Evolutionary conservation across 176 grass and related monocot species (phyloP).

Genomic region (Saccharum spontaneum): DNA sequence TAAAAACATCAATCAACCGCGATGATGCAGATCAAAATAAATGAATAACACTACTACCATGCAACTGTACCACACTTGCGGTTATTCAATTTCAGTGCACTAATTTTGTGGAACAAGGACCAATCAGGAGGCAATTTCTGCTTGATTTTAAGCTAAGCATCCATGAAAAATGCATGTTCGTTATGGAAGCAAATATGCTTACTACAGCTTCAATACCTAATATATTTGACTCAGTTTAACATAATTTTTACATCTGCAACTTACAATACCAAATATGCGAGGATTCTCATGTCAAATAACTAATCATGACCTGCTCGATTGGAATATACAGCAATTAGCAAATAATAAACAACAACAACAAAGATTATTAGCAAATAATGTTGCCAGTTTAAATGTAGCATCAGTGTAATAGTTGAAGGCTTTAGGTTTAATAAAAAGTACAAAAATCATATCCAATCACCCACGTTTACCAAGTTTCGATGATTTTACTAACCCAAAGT

Average conservation of each 20-base stretch:
- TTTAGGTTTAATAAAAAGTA: not conserved
- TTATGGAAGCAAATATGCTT: not conserved
- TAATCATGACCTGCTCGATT: not conserved
- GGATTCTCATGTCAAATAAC: not conserved
- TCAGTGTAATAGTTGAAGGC: not conserved
- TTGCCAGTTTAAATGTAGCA: not conserved
- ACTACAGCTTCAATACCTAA: not conserved
- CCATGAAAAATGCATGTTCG: not conserved
- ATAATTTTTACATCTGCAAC: not conserved
- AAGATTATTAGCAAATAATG: not conserved
- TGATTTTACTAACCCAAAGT: not conserved
- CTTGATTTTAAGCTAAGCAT: not conserved
- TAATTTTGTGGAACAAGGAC: constrained; percentile 10
- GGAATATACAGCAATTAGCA: not conserved
- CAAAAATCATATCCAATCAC: not conserved
- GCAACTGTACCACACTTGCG: not conserved
- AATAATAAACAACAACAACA: not conserved
- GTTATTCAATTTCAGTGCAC: not conserved
- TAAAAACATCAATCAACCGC: not conserved
- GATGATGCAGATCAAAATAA: not conserved
- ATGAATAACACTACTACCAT: not conserved
- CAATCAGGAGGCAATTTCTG: not conserved
- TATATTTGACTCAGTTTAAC: not conserved
- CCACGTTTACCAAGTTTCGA: not conserved
- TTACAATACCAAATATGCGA: not conserved